Conservation (phyloP, 495 filamentous ascomycete species). For the Daldinia grandis region DNA sequence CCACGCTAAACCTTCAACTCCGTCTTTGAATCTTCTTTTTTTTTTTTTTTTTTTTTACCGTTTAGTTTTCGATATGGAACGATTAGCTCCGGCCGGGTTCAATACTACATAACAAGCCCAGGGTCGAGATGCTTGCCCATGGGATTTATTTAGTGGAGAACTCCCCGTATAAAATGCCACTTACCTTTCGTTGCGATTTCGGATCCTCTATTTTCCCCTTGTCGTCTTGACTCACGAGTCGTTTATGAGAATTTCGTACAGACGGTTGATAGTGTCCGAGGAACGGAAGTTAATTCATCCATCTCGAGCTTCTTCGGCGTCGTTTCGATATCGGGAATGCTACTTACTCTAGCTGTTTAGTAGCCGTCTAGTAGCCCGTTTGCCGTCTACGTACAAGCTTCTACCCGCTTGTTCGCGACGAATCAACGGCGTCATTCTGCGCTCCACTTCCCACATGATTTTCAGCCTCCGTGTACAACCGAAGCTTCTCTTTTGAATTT, state of each 20-base stretch:
- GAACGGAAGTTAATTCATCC: slow-evolving; percentile 26
- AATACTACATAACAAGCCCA: neutral
- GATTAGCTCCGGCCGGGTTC: neutral
- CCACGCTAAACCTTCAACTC: slow-evolving; percentile 29
- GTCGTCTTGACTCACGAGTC: slow-evolving; percentile 9
- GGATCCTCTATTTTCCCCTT: slow-evolving; percentile 16
- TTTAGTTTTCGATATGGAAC: neutral
- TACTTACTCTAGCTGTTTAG: slow-evolving; percentile 11
- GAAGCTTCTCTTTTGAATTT: slow-evolving; percentile 19
- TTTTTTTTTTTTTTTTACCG: neutral
- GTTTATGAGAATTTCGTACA: neutral
- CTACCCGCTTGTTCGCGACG: slow-evolving; percentile 20
- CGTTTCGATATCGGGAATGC: slow-evolving; percentile 26
- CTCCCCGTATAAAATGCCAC: slow-evolving; percentile 9
- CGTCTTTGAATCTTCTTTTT: slow-evolving; percentile 8
- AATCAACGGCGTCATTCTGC: slow-evolving; percentile 19
- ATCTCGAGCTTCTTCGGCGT: slow-evolving; percentile 6
- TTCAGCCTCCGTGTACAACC: slow-evolving; percentile 45
- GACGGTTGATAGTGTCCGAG: slow-evolving; percentile 19
- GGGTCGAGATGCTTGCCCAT: neutral
- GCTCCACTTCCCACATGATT: slow-evolving; percentile 43
- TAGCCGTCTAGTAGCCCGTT: neutral
- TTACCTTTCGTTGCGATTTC: slow-evolving; percentile 28
- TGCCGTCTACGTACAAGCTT: neutral
- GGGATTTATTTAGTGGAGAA: neutral